Percentiles rank a stretch among this genome's conserved stretches.
phyloP scores from a whole-genome alignment of 2,329 filamentous ascomycete species.

The Akanthomyces dipterigenus region DNA sequence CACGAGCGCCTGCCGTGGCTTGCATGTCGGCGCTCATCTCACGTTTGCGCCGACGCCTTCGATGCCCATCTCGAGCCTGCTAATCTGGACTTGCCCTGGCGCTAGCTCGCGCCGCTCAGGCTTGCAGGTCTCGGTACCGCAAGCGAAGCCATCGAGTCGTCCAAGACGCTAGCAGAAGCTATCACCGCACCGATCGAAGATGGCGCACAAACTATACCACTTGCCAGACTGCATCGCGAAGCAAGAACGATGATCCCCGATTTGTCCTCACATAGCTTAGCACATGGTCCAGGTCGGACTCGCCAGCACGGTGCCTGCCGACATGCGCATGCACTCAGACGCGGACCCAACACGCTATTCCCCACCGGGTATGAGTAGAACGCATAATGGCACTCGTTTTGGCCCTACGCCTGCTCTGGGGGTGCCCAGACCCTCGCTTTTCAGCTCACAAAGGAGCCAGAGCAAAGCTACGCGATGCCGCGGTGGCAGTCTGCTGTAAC shows the following conservation, averaged over 20 bases:
- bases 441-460: no score
- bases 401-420: not conserved
- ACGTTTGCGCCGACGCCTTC: no score
- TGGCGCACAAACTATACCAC: not conserved
- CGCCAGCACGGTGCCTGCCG: not conserved
- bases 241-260: not conserved
- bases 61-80: not conserved
- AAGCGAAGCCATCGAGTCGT: not conserved
- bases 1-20: no score
- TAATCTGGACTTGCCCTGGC: not conserved
- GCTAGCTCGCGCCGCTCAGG: not conserved
- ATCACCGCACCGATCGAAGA: not conserved
- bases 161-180: not conserved
- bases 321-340: not conserved
- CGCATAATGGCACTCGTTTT: not conserved
- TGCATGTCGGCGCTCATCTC: no score
- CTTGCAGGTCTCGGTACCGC: not conserved
- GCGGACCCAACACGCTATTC: not conserved
- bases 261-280: not conserved
- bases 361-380: not conserved
- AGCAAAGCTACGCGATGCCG: no score
- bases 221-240: not conserved
- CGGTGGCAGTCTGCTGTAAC: no score
- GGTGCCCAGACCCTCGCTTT: no score
- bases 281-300: not conserved